These are phyloP conservation scores for Cercospora beticola DNA, from an alignment of 2,329 filamentous ascomycete species.

Conservation along the genomic window DNA sequence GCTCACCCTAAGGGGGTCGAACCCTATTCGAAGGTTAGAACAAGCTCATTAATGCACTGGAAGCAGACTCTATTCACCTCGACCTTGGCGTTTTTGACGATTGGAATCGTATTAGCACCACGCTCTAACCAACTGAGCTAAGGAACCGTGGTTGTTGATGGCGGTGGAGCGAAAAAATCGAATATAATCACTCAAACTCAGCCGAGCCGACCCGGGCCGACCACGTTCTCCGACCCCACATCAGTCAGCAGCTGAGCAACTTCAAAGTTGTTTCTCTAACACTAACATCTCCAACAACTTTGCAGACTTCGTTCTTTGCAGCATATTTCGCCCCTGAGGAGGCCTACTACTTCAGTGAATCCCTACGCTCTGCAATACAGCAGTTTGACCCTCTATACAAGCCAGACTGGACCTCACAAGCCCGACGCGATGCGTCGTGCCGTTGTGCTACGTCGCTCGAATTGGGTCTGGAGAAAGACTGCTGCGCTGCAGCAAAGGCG, in stretches of 20 bases:
- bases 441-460: neutral
- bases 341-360: no score
- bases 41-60: no score
- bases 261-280: neutral
- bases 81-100: neutral
- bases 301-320: neutral
- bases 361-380: no score
- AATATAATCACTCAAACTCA: neutral
- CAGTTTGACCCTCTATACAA: no score
- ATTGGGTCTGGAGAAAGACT: neutral
- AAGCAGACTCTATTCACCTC: neutral
- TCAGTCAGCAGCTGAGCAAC: neutral
- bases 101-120: neutral
- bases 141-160: neutral
- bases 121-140: constrained; percentile 1
- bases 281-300: neutral
- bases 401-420: no score
- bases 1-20: neutral
- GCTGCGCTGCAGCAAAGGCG: neutral
- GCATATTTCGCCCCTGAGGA: neutral
- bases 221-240: neutral
- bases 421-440: neutral
- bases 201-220: neutral
- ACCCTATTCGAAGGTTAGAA: neutral
- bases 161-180: neutral